phyloP scores from a whole-genome alignment of 352 stramenopile species.

The Aphanomyces stellatus region DNA sequence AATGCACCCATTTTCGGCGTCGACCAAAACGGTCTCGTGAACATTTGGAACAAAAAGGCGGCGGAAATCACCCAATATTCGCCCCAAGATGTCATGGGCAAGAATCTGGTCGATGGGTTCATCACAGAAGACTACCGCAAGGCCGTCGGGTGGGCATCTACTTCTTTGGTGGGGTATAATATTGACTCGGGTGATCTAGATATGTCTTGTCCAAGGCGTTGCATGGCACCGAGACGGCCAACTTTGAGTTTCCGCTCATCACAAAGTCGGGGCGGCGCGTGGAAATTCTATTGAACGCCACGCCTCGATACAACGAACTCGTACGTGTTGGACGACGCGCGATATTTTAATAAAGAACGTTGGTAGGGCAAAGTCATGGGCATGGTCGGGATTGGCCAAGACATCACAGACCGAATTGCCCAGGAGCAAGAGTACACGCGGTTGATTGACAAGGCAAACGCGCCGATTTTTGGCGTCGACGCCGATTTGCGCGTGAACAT shows the following conservation, averaged over 20 bases:
- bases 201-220: slow-evolving; percentile 51
- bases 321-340: not conserved
- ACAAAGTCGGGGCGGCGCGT: slow-evolving; percentile 54
- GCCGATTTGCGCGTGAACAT: slow-evolving; percentile 80
- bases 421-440: slow-evolving; percentile 84
- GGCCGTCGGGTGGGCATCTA: slow-evolving; percentile 25
- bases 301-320: slow-evolving; percentile 44
- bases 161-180: no score
- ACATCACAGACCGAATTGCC: slow-evolving; percentile 77
- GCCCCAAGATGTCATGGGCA: slow-evolving; percentile 41
- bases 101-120: slow-evolving; percentile 37
- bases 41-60: slow-evolving; percentile 71
- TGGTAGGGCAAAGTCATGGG: slow-evolving; percentile 59
- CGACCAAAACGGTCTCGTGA: slow-evolving; percentile 49
- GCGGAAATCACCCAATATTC: slow-evolving; percentile 61
- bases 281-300: slow-evolving; percentile 65
- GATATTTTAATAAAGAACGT: not conserved
- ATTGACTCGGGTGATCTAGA: no score
- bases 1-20: slow-evolving; percentile 70
- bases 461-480: slow-evolving; percentile 41
- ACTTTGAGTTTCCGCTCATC: slow-evolving; percentile 78
- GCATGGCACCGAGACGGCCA: slow-evolving; percentile 54
- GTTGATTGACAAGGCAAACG: slow-evolving; percentile 22
- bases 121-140: slow-evolving; percentile 25
- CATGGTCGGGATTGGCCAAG: slow-evolving; percentile 81